Base-by-base conservation (phyloP, 495 filamentous ascomycete genomes). In the Letharia columbiana region DNA sequence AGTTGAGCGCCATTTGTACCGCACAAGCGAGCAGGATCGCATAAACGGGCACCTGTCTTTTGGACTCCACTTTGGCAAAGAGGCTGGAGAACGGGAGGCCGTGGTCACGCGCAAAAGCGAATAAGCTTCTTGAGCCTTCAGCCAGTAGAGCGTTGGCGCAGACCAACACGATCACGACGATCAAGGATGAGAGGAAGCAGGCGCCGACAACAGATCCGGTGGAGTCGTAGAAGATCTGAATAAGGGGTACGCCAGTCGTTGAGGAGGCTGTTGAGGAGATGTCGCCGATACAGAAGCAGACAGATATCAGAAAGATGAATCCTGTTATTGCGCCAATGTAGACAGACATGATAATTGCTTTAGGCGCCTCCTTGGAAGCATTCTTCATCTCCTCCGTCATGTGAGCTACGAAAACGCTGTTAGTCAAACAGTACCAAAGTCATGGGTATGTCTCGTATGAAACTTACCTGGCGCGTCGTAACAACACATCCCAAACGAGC, bases 401-500 rank as follows among this genome's bases (percentile, higher is more conserved):
- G 10, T 61, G 37, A 23, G 37, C 79, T 28, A 28, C 23, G 23
- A 28, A 28, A 28, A 28, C 23, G 23, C 23, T 28, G 23, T 28
- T 28, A 28, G 23, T 28, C 23, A 28, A 28, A 28, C 23, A 28
- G 23, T 28, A 28, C 23, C 23, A 28, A 28, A 28, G 23, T 28
- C 79, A 82, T 0, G 77, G 76, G 4, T 76, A 77, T 28, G 65
- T 64, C 45, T 63, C 62, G 67, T 69, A 13, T 65, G 63, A 17
- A 62, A 44, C 41, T 2, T 44, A 44, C 41, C 65, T 0, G 73
- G 73, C 39, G 71, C 68, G 56, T 75, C 68, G 18, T 76, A 76
- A 67, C 81, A 82, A 69, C 78, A 81, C 83, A 86, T 84, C 23
- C 83, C 83, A 65, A 86, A 85, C 10, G 77, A 80, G 64, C 77